Evolutionary conservation across 1,139 yeast species (phyloP), one percentile per base, ranked within the genome.

Genomic region (Arxiozyma telluris): DNA sequence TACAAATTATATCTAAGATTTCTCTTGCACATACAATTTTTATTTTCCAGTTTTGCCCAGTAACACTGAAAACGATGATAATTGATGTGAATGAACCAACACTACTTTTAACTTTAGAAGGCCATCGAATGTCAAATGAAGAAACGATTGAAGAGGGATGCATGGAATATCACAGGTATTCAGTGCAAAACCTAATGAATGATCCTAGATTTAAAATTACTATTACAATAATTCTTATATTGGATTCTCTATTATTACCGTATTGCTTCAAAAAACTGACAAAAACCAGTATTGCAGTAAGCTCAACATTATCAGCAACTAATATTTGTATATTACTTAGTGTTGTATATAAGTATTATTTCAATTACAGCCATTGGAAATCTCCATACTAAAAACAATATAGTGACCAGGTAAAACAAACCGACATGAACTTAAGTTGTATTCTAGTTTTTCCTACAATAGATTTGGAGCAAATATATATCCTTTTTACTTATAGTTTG

Each of bases 191-290:
- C n/a, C n/a, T n/a, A 58, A 60, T 3, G 60, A 66, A 1, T 18
- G 41, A 18, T 20, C 48, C 17, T 46, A 75, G 75, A 56, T 86
- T 87, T 66, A 73, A 80, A 55, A 61, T 76, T 18, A 79, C 89
- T 53, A 90, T 97, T 0, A 64, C 84, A 0, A 61, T 73, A 1
- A 83, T 91, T 46, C 78, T 90, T 34, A 50, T 79, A 25, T 17
- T 27, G 2, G 2, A 39, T 25, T 2, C 21, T 44, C 7, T 27
- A n/a, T 17, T 25, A n/a, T 25, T 39, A 3, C 25, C 39, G 3
- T 44, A n/a, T 34, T n/a, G n/a, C 21, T 25, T 44, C 3, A 25
- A 25, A 17, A 17, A 20, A 17, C 4, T 44, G 12, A 6, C 6
- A n/a, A 34, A 23, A n/a, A 44, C 25, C 22, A n/a, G 11, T 11